Conservation (phyloP, 2,329 filamentous ascomycete species). For the Dactylellina sp. region DNA sequence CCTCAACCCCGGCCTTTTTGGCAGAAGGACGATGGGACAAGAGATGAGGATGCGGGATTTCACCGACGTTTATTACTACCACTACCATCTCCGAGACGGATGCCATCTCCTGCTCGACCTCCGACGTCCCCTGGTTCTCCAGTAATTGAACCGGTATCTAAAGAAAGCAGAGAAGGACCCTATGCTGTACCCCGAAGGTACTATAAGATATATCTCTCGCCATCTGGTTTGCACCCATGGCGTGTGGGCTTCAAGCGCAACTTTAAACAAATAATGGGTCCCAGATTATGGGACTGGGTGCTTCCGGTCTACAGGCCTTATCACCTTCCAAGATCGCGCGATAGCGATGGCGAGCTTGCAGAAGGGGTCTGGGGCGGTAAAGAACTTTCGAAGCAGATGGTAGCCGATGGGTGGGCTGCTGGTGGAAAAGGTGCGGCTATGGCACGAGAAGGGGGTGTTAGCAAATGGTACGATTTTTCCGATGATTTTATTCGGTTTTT, state of each 20-base stretch:
- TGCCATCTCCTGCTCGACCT: slow-evolving; percentile 32
- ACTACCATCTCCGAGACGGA: slow-evolving; percentile 23
- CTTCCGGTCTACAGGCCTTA: slow-evolving; percentile 46
- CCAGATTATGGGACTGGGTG: slow-evolving; percentile 52
- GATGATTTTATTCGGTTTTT: slow-evolving; percentile 50
- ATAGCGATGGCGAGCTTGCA: slow-evolving; percentile 45
- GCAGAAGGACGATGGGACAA: slow-evolving; percentile 44
- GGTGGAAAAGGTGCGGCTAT: slow-evolving; percentile 38
- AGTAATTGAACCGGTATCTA: slow-evolving; percentile 10
- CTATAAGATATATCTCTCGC: slow-evolving; percentile 54
- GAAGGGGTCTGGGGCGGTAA: slow-evolving; percentile 45
- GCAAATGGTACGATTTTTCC: slow-evolving; percentile 49
- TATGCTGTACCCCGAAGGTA: slow-evolving; percentile 34
- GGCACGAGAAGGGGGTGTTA: slow-evolving; percentile 47
- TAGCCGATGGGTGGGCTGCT: slow-evolving; percentile 34
- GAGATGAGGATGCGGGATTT: slow-evolving; percentile 46
- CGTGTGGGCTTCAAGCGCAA: slow-evolving; percentile 49
- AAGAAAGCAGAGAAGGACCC: slow-evolving; percentile 8
- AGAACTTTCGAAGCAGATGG: slow-evolving; percentile 47
- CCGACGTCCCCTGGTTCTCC: slow-evolving; percentile 27
- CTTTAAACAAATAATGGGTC: slow-evolving; percentile 53
- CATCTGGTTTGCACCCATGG: slow-evolving; percentile 46
- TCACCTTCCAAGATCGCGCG: slow-evolving; percentile 37
- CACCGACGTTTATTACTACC: slow-evolving; percentile 47
- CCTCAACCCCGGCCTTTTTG: slow-evolving; percentile 46